Conservation (phyloP, 768 basidiomycete genomes). For the Gymnopilus junonius region DNA sequence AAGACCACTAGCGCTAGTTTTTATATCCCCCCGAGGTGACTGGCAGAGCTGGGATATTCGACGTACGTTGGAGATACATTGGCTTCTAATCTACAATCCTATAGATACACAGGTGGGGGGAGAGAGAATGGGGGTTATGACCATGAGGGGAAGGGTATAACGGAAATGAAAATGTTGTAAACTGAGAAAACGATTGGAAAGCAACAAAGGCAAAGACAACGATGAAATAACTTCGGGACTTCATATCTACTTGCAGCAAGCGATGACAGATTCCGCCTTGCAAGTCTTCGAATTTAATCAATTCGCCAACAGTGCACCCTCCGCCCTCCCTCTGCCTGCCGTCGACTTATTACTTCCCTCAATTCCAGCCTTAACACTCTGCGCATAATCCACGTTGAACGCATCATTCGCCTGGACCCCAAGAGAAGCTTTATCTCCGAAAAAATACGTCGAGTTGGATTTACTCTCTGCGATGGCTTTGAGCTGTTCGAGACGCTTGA, state of each 20-base stretch:
- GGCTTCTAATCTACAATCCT: no score
- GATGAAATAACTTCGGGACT: background rate
- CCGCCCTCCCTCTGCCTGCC: background rate
- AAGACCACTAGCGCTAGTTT: no score
- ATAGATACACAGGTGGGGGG: background rate
- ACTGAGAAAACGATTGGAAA: background rate
- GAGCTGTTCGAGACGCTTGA: conserved; percentile 56
- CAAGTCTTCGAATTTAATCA: no score
- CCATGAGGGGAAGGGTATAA: background rate
- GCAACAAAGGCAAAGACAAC: background rate
- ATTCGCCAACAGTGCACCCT: background rate
- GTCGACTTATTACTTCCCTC: background rate
- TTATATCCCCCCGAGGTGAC: no score
- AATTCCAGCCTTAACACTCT: conserved; percentile 43
- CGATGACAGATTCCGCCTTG: background rate
- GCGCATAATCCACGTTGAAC: conserved; percentile 53
- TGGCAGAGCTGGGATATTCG: background rate
- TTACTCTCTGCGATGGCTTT: conserved; percentile 53
- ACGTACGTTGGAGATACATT: no score
- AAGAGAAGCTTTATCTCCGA: conserved; percentile 46
- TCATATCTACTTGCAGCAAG: background rate
- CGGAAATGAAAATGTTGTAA: background rate
- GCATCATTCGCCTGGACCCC: conserved; percentile 37
- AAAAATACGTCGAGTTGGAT: conserved; percentile 62
- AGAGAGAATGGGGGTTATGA: no score